Conservation (phyloP, 208 protist genomes). For the Trypanosoma platydactyli region DNA sequence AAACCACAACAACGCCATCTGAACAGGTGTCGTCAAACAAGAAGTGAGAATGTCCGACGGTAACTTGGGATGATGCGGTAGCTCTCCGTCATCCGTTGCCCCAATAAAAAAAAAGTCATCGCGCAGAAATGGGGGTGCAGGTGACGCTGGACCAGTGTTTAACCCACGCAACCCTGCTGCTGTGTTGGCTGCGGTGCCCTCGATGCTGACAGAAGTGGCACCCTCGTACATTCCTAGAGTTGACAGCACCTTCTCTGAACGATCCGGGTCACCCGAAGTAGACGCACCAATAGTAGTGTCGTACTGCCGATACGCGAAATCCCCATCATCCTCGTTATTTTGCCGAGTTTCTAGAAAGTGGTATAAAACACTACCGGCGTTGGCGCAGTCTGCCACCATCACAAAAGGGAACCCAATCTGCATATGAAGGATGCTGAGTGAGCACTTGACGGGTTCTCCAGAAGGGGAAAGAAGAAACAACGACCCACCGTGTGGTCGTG, state of each 20-base stretch:
- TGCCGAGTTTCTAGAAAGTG: constrained; percentile 62
- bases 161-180: constrained; percentile 6
- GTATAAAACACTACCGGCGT: constrained; percentile 64
- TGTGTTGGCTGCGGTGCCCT: background rate
- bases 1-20: constrained; percentile 96
- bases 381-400: constrained; percentile 82
- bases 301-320: constrained; percentile 24
- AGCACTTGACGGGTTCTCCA: constrained; percentile 23
- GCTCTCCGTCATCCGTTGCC: constrained; percentile 36
- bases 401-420: constrained; percentile 76
- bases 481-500: constrained; percentile 46
- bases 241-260: constrained; percentile 2
- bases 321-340: constrained; percentile 52
- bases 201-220: background rate
- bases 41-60: constrained; percentile 97
- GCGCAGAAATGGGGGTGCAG: constrained; percentile 13
- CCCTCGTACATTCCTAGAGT: constrained; percentile 1
- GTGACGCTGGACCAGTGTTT: background rate
- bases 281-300: background rate
- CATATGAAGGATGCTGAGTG: constrained; percentile 56
- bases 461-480: constrained; percentile 46
- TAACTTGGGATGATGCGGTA: constrained; percentile 58
- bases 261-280: constrained; percentile 32
- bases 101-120: constrained; percentile 89
- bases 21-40: constrained; percentile 98